These are phyloP conservation scores for Monotropa hypopitys DNA, from an alignment of 179 eudicot species.

Conservation along the genomic window DNA sequence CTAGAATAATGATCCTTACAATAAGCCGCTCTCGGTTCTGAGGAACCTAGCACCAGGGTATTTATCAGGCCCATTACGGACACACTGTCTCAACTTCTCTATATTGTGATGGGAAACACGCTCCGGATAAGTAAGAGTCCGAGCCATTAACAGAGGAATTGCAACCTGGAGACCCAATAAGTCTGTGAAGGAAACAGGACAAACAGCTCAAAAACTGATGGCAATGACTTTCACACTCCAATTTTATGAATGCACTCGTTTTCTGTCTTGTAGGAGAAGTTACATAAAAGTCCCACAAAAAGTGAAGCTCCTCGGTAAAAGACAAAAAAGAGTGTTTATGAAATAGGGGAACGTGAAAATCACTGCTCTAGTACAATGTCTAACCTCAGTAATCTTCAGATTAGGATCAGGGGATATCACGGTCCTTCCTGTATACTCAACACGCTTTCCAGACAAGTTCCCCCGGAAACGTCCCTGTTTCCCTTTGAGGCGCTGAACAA, in stretches of 20 bases:
- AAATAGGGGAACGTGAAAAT: not conserved
- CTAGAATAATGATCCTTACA: constrained; percentile 27
- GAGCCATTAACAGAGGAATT: constrained; percentile 80
- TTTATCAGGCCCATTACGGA: constrained; percentile 83
- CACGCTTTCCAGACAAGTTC: constrained; percentile 95
- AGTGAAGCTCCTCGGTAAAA: not conserved
- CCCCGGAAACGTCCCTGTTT: constrained; percentile 98
- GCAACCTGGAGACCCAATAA: constrained; percentile 53
- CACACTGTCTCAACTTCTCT: constrained; percentile 86
- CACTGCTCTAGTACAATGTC: constrained; percentile 3
- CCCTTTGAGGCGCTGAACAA: constrained; percentile 94
- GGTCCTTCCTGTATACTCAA: constrained; percentile 90
- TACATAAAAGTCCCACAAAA: not conserved
- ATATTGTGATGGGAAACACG: constrained; percentile 77
- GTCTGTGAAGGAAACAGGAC: not conserved
- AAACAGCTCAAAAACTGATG: not conserved
- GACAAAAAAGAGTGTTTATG: not conserved
- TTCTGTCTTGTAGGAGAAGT: not conserved
- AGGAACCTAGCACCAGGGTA: constrained; percentile 89
- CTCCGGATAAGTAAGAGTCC: constrained; percentile 76
- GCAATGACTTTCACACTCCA: not conserved
- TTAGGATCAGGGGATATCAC: constrained; percentile 97
- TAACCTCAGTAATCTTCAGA: constrained; percentile 86
- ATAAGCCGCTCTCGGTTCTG: constrained; percentile 45
- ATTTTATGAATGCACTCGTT: not conserved